Base-by-base conservation (phyloP, 495 filamentous ascomycete species). In the Daldinia grandis region DNA sequence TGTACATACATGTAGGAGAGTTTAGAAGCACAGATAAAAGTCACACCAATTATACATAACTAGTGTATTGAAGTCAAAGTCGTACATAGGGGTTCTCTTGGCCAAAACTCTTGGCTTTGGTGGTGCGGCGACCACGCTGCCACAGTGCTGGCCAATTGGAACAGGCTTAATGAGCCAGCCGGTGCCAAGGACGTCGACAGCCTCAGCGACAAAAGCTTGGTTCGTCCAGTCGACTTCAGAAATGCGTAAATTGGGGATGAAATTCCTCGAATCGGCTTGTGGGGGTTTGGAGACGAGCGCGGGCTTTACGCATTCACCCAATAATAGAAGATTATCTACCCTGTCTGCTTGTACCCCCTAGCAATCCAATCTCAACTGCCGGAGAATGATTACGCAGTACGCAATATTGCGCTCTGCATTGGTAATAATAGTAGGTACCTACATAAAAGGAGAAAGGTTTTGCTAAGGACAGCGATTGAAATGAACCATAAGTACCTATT, bases 41-140 rank as follows among this genome's bases (percentile, higher is more conserved):
- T 67, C 63, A 27, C 58, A 49, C 69, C 59, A 63, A 19, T 65
- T 56, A 61, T 64, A n/a, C n/a, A n/a, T n/a, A n/a, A n/a, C n/a
- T n/a, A n/a, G n/a, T n/a, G n/a, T n/a, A 69, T 66, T 21, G 30
- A 19, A 68, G 49, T 44, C 53, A 57, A 68, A n/a, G 47, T 53
- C 17, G 53, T 64, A 63, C 17, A 44, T 64, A 63, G 25, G 62
- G 66, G 61, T 57, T n/a, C 50, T 73, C 70, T 73, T 73, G 70
- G 70, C 70, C 66, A 64, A 73, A 73, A 73, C 70, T 73, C 70
- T 73, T 72, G 69, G 64, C 63, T 49, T 31, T 63, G 42, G 53
- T 72, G 30, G 66, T 73, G 70, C 66, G 65, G 69, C 70, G 50
- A 15, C 56, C 37, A 30, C 60, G 49, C 30, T 44, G 19, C 56